Conservation (phyloP, 257 asterid species). For the Solanum arcanum region DNA sequence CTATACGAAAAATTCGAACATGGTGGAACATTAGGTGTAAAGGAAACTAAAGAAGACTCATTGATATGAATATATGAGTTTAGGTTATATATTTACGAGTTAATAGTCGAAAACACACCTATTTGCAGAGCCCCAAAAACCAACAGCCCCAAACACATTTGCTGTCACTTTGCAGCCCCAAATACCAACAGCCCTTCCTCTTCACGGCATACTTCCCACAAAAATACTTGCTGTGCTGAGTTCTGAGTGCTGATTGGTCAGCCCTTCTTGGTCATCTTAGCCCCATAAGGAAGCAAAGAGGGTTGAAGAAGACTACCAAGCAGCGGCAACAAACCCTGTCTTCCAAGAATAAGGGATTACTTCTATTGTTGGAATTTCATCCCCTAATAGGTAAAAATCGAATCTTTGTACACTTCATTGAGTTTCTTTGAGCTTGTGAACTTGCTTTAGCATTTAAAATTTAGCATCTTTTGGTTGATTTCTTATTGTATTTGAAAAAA, state of each 20-base stretch:
- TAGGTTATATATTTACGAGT: neutral
- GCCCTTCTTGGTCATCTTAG: neutral
- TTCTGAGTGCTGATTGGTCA: neutral
- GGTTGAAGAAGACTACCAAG: neutral
- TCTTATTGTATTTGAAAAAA: neutral
- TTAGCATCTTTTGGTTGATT: neutral
- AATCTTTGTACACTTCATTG: neutral
- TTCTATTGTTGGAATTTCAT: neutral
- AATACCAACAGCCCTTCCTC: neutral
- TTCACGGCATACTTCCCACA: neutral
- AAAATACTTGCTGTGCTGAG: neutral
- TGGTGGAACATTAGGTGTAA: conserved; percentile 22
- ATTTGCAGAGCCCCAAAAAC: neutral
- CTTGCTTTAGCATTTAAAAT: neutral
- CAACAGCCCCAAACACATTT: neutral
- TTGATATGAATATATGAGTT: neutral
- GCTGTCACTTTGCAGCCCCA: neutral
- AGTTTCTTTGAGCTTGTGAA: neutral
- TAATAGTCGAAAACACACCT: neutral
- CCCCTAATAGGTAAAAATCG: neutral
- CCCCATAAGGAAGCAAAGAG: neutral
- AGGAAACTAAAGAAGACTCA: neutral
- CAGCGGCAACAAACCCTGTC: neutral
- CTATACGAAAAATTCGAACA: conserved; percentile 10
- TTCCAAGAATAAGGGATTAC: neutral